These are phyloP conservation scores for Phoma sp. DNA, from an alignment of 2,329 filamentous ascomycete species.

Conservation along the genomic window DNA sequence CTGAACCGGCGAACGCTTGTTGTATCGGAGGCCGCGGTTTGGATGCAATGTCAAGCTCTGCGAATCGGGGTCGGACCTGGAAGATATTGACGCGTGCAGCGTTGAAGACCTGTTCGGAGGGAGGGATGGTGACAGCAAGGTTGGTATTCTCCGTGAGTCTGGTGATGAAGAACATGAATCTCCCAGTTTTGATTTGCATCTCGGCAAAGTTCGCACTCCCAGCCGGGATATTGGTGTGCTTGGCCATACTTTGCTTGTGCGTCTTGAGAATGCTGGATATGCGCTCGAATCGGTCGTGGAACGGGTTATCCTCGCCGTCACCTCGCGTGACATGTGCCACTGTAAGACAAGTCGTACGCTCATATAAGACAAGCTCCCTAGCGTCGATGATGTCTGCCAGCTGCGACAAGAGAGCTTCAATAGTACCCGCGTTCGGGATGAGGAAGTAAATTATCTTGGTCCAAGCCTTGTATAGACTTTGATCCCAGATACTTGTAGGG, in stretches of 20 bases:
- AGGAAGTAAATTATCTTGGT: slow-evolving; percentile 97
- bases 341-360: slow-evolving; percentile 93
- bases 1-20: slow-evolving; percentile 44
- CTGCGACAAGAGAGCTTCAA: slow-evolving; percentile 83
- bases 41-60: slow-evolving; percentile 60
- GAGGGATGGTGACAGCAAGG: slow-evolving; percentile 87
- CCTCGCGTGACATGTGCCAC: slow-evolving; percentile 89
- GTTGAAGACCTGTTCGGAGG: slow-evolving; percentile 90
- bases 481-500: slow-evolving; percentile 97
- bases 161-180: slow-evolving; percentile 92
- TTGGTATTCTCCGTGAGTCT: slow-evolving; percentile 98
- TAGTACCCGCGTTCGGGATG: slow-evolving; percentile 89
- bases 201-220: slow-evolving; percentile 81
- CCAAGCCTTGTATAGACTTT: slow-evolving; percentile 97
- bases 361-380: slow-evolving; percentile 92
- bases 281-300: slow-evolving; percentile 89
- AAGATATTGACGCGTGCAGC: slow-evolving; percentile 88
- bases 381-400: slow-evolving; percentile 87
- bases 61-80: slow-evolving; percentile 82
- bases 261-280: slow-evolving; percentile 98
- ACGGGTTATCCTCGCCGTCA: slow-evolving; percentile 79
- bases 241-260: slow-evolving; percentile 82
- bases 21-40: slow-evolving; percentile 46
- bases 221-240: slow-evolving; percentile 80
- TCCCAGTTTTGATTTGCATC: slow-evolving; percentile 78